Evolutionary conservation across 805 yeast species (phyloP).

Genomic region (Teunomyces barrocoloradensis): DNA sequence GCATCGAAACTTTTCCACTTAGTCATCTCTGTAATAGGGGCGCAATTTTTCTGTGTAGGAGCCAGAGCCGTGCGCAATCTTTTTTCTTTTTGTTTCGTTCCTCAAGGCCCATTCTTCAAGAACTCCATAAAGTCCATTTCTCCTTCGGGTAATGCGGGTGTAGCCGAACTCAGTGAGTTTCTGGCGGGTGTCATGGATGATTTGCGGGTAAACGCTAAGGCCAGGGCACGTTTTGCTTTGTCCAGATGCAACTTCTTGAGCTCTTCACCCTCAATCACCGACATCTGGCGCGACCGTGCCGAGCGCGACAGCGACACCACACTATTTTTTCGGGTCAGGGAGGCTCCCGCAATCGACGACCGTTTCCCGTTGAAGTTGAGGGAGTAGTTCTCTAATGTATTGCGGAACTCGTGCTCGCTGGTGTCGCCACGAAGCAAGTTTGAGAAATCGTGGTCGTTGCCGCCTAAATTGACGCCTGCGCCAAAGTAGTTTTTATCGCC

Average conservation of each 20-base stretch:
- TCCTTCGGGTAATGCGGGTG: slow-evolving; percentile 18
- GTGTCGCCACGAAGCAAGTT: slow-evolving; percentile 31
- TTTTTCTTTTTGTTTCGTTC: not conserved
- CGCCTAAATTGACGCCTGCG: slow-evolving; percentile 8
- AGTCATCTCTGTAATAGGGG: no score
- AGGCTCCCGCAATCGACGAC: slow-evolving; percentile 6
- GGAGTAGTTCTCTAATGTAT: slow-evolving; percentile 29
- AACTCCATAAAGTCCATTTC: slow-evolving; percentile 50
- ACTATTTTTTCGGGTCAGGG: slow-evolving; percentile 7
- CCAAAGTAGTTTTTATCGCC: not conserved
- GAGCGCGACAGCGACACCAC: slow-evolving; percentile 12
- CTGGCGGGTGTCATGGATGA: not conserved
- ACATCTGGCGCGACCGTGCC: slow-evolving; percentile 15
- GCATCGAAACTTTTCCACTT: not conserved
- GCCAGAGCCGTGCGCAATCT: not conserved
- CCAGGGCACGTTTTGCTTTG: not conserved
- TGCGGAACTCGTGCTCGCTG: slow-evolving; percentile 27
- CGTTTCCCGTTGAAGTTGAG: slow-evolving; percentile 17
- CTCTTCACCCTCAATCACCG: slow-evolving; percentile 16
- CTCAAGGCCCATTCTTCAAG: slow-evolving; percentile 39
- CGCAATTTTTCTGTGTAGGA: not conserved
- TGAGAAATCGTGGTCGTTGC: slow-evolving; percentile 34
- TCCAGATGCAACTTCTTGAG: slow-evolving; percentile 10
- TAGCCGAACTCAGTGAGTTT: not conserved
- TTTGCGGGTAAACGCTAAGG: not conserved